Evolutionary conservation across 345 rosid genomes (phyloP).

Genomic region (Streptanthus diversifolius): DNA sequence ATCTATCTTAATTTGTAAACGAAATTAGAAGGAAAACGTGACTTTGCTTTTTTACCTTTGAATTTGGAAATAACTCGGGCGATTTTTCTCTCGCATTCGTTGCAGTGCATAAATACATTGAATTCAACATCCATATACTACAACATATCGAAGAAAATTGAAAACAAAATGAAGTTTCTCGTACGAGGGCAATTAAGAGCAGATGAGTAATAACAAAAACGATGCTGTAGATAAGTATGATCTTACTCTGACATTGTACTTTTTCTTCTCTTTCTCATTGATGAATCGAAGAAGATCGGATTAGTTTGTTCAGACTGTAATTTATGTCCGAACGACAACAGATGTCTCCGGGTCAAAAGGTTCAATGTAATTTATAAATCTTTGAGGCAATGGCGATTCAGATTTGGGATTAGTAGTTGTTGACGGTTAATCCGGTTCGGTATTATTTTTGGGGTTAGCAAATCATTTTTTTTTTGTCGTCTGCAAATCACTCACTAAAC

Average conservation of each 20-base stretch:
- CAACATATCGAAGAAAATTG: not conserved
- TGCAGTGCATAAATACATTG: constrained; percentile 65
- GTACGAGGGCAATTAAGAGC: not conserved
- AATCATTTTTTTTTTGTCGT: no score
- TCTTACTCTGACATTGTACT: constrained; percentile 31
- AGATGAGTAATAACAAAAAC: not conserved
- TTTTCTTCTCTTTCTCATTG: constrained; percentile 31
- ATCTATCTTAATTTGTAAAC: not conserved
- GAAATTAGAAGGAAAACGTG: not conserved
- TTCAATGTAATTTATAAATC: not conserved
- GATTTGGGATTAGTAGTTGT: not conserved
- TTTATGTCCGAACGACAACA: constrained; percentile 13
- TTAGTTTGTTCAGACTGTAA: not conserved
- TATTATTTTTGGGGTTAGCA: not conserved
- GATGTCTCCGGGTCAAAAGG: not conserved
- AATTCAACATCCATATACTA: constrained; percentile 52
- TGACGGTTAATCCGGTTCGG: constrained; percentile 8
- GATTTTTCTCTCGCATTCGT: constrained; percentile 69
- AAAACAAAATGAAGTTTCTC: not conserved
- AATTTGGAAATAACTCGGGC: constrained; percentile 56
- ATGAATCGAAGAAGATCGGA: not conserved
- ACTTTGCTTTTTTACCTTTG: constrained; percentile 42
- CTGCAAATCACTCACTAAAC: no score
- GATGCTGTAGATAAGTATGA: not conserved
- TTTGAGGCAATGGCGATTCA: constrained; percentile 8